phyloP scores from a whole-genome alignment of 768 basidiomycete species.

The Wakefieldia striispora region DNA sequence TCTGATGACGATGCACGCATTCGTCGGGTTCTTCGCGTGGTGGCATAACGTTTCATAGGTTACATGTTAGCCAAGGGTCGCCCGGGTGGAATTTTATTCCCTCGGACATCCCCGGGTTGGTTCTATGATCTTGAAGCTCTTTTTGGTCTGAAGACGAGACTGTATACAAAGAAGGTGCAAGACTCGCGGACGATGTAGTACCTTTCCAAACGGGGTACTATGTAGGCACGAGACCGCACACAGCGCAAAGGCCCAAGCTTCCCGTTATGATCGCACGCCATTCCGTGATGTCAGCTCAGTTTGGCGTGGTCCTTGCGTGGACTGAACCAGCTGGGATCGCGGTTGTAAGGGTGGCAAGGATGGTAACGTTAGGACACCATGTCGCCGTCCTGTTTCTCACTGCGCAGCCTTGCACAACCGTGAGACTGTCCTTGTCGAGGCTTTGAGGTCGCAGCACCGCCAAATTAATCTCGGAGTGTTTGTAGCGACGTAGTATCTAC shows the following conservation, averaged over 20 bases:
- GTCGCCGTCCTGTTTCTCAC: background rate
- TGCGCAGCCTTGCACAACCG: constrained; percentile 7
- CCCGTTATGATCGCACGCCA: constrained; percentile 3
- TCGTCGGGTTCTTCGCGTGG: too few relatives aligned
- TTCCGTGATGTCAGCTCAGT: constrained; percentile 9
- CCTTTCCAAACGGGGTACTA: background rate
- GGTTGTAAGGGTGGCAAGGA: background rate
- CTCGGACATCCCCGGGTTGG: too few relatives aligned
- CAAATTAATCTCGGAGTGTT: constrained; percentile 3
- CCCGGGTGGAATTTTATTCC: too few relatives aligned
- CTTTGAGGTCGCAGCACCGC: constrained; percentile 11
- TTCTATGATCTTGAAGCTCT: too few relatives aligned
- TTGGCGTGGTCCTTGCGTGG: constrained; percentile 2
- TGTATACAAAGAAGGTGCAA: too few relatives aligned
- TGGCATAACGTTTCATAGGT: too few relatives aligned
- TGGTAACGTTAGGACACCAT: background rate
- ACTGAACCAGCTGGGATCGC: constrained; percentile 3
- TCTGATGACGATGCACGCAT: background rate
- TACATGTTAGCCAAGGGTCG: too few relatives aligned
- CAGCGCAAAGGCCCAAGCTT: constrained; percentile 3
- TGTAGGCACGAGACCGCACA: background rate
- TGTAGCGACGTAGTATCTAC: background rate
- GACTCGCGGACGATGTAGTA: background rate
- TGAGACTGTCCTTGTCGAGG: background rate
- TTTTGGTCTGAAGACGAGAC: too few relatives aligned